Evolutionary conservation across 306 rosid species (phyloP).

Genomic region (Luffa aegyptiaca): DNA sequence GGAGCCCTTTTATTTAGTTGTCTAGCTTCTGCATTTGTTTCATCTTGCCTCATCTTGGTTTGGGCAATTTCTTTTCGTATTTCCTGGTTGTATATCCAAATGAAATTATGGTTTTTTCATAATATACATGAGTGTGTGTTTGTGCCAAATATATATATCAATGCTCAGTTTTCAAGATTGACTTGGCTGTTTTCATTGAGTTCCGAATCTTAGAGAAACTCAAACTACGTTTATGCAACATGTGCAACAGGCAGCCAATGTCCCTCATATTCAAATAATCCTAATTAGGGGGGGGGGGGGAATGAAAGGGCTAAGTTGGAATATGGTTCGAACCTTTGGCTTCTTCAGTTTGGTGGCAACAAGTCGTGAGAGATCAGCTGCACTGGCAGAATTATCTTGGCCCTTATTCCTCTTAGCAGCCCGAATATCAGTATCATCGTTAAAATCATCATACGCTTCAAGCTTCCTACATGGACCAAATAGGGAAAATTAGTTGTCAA

Average conservation of each 20-base stretch:
- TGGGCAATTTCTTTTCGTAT: neutral
- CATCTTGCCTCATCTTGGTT: neutral
- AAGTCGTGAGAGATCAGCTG: slow-evolving; percentile 31
- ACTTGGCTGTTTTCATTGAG: neutral
- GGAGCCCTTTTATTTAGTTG: neutral
- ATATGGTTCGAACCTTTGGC: slow-evolving; percentile 34
- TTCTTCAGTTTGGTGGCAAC: slow-evolving; percentile 33
- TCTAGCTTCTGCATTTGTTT: neutral
- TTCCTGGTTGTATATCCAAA: neutral
- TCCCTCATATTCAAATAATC: neutral
- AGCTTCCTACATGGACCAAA: slow-evolving; percentile 44
- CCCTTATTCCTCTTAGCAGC: slow-evolving; percentile 18
- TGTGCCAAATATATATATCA: no score
- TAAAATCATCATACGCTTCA: slow-evolving; percentile 67
- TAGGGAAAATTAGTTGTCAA: slow-evolving; percentile 19
- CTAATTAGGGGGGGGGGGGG: neutral
- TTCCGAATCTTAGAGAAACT: neutral
- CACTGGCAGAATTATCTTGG: slow-evolving; percentile 18
- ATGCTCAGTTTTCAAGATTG: neutral
- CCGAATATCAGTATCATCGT: slow-evolving; percentile 45
- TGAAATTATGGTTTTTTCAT: no score
- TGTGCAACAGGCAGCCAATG: neutral
- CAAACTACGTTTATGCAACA: neutral
- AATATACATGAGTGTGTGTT: no score
- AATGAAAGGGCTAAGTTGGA: neutral